Conservation (phyloP, 2,329 filamentous ascomycete species). For the Dactylellina cionopaga region DNA sequence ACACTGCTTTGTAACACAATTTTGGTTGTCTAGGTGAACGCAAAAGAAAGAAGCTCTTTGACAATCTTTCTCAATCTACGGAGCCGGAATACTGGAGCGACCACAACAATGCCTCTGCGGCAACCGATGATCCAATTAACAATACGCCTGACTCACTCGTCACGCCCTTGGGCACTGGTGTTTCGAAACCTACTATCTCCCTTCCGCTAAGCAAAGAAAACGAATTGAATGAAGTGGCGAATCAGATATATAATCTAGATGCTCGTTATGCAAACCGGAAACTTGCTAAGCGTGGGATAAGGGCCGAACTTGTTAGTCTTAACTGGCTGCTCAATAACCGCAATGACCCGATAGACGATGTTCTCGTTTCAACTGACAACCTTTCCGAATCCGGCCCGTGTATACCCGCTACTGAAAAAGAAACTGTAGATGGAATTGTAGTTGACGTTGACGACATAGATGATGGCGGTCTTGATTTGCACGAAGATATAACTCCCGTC, state of each 20-base stretch:
- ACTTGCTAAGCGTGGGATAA: not conserved
- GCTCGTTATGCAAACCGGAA: conserved; percentile 5
- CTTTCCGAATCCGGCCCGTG: too few relatives aligned
- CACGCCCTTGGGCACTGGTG: not conserved
- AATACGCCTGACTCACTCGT: not conserved
- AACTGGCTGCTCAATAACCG: conserved; percentile 43
- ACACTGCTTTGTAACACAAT: not conserved
- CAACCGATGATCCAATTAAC: not conserved
- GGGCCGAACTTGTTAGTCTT: conserved; percentile 27
- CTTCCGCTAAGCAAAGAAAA: not conserved
- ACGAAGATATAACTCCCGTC: not conserved
- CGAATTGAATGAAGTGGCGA: conserved; percentile 33
- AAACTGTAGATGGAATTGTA: too few relatives aligned
- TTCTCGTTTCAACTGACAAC: not conserved
- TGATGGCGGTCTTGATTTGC: not conserved
- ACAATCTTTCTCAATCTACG: conserved; percentile 12
- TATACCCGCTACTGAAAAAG: too few relatives aligned
- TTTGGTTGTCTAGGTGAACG: conserved; percentile 18
- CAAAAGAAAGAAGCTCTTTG: conserved; percentile 43
- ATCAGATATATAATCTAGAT: conserved; percentile 27
- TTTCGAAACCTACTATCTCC: not conserved
- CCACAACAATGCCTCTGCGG: not conserved
- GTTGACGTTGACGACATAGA: not conserved
- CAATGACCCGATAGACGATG: not conserved
- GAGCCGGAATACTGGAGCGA: conserved; percentile 17